A percentile compares a stretch with the other conserved stretches of the same genome.
phyloP scores from a whole-genome alignment of 2,329 filamentous ascomycete species.

The Penicillium sp. region DNA sequence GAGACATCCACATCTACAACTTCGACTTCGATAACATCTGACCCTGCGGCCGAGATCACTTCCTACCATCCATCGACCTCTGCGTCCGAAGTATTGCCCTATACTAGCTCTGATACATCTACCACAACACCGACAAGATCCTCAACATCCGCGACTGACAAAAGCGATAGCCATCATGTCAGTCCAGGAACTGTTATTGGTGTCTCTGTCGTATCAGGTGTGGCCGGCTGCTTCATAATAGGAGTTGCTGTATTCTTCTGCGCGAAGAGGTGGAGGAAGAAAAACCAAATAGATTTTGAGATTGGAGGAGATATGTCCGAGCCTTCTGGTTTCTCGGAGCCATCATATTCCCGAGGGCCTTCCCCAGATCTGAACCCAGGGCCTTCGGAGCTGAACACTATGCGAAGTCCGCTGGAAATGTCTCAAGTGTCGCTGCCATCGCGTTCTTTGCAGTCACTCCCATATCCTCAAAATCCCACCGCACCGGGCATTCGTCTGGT shows the following conservation, averaged over 20 bases:
- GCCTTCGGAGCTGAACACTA: constrained; percentile 6
- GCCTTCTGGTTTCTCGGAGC: constrained; percentile 31
- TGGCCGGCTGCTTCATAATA: constrained; percentile 36
- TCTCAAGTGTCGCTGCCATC: constrained; percentile 18
- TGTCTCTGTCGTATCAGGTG: constrained; percentile 36
- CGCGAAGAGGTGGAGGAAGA: constrained; percentile 29
- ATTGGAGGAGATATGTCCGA: constrained; percentile 42
- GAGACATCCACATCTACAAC: background rate
- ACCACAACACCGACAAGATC: constrained; percentile 3
- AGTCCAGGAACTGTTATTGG: constrained; percentile 36
- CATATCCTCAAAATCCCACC: constrained; percentile 20
- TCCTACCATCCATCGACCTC: constrained; percentile 1
- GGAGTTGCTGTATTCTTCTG: constrained; percentile 34
- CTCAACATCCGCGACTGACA: constrained; percentile 3
- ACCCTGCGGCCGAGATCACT: background rate
- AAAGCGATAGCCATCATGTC: constrained; percentile 12
- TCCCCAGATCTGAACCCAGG: constrained; percentile 14
- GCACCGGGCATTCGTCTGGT: constrained; percentile 20
- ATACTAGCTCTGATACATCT: constrained; percentile 1
- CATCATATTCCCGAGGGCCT: constrained; percentile 23
- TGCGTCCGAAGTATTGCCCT: background rate
- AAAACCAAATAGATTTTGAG: constrained; percentile 33
- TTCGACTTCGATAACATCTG: background rate
- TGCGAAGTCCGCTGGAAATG: constrained; percentile 9
- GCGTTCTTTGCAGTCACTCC: constrained; percentile 6